phyloP scores from a whole-genome alignment of 768 basidiomycete genomes.

The Suillus bovinus region DNA sequence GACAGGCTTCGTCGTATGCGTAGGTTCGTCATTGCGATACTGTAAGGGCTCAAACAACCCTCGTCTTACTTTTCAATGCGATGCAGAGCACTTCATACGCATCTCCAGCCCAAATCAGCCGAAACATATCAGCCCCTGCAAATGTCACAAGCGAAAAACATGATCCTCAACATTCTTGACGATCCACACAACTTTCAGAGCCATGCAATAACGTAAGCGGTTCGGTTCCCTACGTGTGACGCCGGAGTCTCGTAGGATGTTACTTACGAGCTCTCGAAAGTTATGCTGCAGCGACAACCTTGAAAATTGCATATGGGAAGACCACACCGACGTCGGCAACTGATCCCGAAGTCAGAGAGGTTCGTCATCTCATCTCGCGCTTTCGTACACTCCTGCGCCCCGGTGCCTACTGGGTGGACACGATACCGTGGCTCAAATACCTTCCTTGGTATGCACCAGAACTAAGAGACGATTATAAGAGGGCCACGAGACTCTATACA shows the following conservation, averaged over 20 bases:
- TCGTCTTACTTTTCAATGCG: neutral
- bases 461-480: neutral
- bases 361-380: too few relatives aligned
- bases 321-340: too few relatives aligned
- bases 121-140: neutral
- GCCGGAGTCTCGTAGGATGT: neutral
- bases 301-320: too few relatives aligned
- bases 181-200: neutral
- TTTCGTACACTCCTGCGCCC: neutral
- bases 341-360: too few relatives aligned
- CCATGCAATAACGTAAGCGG: neutral
- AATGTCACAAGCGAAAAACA: neutral
- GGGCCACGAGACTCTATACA: neutral
- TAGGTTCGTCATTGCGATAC: neutral
- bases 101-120: constrained; percentile 14
- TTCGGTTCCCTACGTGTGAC: neutral
- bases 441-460: neutral
- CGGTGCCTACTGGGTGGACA: neutral
- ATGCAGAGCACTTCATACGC: constrained; percentile 1
- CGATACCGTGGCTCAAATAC: neutral
- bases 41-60: neutral
- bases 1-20: neutral
- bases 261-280: neutral
- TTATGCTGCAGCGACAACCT: neutral
- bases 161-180: neutral